Evolutionary conservation across 768 basidiomycete species (phyloP).

Genomic region (Pisolithus microcarpus): DNA sequence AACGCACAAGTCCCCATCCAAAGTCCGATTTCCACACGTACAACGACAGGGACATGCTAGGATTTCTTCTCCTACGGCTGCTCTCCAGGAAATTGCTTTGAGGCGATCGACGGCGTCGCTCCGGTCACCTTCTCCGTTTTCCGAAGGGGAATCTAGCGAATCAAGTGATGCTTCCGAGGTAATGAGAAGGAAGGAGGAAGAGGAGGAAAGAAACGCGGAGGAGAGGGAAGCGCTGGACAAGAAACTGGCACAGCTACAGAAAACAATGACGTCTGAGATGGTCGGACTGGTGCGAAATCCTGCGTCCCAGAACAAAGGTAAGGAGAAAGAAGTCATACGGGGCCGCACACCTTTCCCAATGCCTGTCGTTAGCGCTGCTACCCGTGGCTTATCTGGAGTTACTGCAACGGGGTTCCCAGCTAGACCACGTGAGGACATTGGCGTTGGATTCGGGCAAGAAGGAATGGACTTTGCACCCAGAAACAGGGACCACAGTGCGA

Average conservation of each 20-base stretch:
- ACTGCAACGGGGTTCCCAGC: slow-evolving; percentile 27
- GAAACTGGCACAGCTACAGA: slow-evolving; percentile 63
- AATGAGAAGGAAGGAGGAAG: slow-evolving; percentile 53
- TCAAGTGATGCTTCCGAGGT: slow-evolving; percentile 57
- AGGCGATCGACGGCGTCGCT: slow-evolving; percentile 22
- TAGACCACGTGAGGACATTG: slow-evolving; percentile 12
- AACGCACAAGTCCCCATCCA: slow-evolving; percentile 43
- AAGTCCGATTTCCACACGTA: slow-evolving; percentile 7
- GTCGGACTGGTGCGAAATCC: slow-evolving; percentile 55
- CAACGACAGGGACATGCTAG: slow-evolving; percentile 28
- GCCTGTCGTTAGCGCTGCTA: neutral
- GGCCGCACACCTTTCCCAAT: slow-evolving; percentile 31
- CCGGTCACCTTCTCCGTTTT: slow-evolving; percentile 44
- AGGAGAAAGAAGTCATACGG: slow-evolving; percentile 32
- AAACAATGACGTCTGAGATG: slow-evolving; percentile 65
- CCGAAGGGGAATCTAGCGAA: slow-evolving; percentile 44
- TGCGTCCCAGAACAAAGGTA: slow-evolving; percentile 31
- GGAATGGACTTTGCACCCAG: slow-evolving; percentile 28
- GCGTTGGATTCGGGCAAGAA: slow-evolving; percentile 30
- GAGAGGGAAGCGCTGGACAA: slow-evolving; percentile 60
- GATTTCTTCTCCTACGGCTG: slow-evolving; percentile 62
- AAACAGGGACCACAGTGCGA: slow-evolving; percentile 56
- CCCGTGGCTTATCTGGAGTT: slow-evolving; percentile 3
- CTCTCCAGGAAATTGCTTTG: slow-evolving; percentile 44
- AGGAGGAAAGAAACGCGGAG: slow-evolving; percentile 58